A percentile compares a stretch with the other conserved stretches of the same genome.
phyloP scores from a whole-genome alignment of 495 filamentous ascomycete species.

The Penicillium robsamsonii region DNA sequence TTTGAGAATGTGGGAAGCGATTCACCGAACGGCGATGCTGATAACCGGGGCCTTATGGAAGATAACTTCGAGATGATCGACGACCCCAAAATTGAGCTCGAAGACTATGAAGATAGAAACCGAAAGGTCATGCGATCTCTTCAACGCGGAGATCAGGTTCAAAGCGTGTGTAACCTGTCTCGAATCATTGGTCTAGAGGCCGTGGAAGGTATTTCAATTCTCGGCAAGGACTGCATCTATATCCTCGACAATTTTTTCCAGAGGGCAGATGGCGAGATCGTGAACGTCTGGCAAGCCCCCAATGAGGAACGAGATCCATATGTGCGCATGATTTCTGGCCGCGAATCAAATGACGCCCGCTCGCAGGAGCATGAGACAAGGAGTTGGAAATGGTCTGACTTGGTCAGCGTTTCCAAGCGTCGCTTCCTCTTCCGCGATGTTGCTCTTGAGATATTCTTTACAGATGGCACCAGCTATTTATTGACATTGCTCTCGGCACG shows the following conservation, averaged over 20 bases:
- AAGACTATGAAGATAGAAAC: slow-evolving; percentile 94
- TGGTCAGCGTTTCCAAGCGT: slow-evolving; percentile 95
- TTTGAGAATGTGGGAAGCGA: slow-evolving; percentile 24
- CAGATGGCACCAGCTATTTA: slow-evolving; percentile 92
- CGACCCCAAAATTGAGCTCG: slow-evolving; percentile 76
- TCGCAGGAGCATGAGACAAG: slow-evolving; percentile 73
- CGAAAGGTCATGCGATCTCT: slow-evolving; percentile 94
- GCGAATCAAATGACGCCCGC: slow-evolving; percentile 61
- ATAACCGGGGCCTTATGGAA: slow-evolving; percentile 53
- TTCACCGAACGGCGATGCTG: slow-evolving; percentile 38
- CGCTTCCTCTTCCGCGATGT: slow-evolving; percentile 95
- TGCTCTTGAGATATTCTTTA: slow-evolving; percentile 92
- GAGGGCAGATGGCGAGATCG: slow-evolving; percentile 88
- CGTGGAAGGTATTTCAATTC: slow-evolving; percentile 82
- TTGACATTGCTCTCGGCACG: slow-evolving; percentile 72
- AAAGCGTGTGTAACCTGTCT: slow-evolving; percentile 91
- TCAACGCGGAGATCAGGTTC: slow-evolving; percentile 87
- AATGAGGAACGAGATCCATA: slow-evolving; percentile 91
- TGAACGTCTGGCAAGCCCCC: slow-evolving; percentile 92
- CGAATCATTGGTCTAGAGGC: slow-evolving; percentile 91
- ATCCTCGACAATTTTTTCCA: slow-evolving; percentile 95
- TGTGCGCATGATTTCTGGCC: slow-evolving; percentile 84
- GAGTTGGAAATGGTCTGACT: slow-evolving; percentile 90
- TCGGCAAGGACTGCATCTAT: slow-evolving; percentile 91
- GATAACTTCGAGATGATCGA: slow-evolving; percentile 96